Evolutionary conservation across 805 yeast genomes (phyloP), one percentile per base, ranked within the genome.

Genomic region (Scheffersomyces lignosus): DNA sequence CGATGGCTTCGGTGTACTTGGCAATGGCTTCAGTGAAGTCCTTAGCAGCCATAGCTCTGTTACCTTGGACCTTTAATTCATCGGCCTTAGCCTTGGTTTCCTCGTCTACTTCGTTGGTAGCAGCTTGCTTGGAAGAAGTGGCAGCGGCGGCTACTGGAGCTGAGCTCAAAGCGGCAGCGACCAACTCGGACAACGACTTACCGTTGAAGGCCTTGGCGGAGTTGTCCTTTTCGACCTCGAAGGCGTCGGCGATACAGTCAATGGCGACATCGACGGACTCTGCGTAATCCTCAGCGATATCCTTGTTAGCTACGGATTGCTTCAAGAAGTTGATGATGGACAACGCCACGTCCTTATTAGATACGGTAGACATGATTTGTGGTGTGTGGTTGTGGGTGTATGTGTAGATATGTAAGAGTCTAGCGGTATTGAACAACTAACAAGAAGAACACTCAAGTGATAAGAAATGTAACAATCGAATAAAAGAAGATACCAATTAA

Each of bases 251-350:
- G 40, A 93, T 78, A 69, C 97, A 88, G 56, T 88, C 96, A 48
- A 89, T 76, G 43, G 98, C 98, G 34, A 91, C 95, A 48, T 89
- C 96, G 49, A 91, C 72, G 7, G 96, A 87, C 50, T 93, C 98
- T 38, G 75, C 73, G 56, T 81, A 87, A 46, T 91, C 98, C 44
- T 81, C 85, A 25, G 83, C 64, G 31, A 90, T 77, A 29, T 76
- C 75, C 29, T 86, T 85, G 44, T 75, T 73, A 31, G 73, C 56
- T 14, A 84, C 76, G 8, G 86, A 64, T 13, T 67, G 52, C 50
- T 77, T 73, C 49, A 93, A 73, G 60, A 82, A 91, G 43, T 80
- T 77, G 30, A 88, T 81, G 47, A 91, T 81, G 34, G 87, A 78
- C 33, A 80, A 69, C 2, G 95, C 91, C 33, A 80, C 67, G 41